These are phyloP conservation scores for Talaromyces thailandensis DNA, from an alignment of 495 filamentous ascomycete species.

Conservation along the genomic window DNA sequence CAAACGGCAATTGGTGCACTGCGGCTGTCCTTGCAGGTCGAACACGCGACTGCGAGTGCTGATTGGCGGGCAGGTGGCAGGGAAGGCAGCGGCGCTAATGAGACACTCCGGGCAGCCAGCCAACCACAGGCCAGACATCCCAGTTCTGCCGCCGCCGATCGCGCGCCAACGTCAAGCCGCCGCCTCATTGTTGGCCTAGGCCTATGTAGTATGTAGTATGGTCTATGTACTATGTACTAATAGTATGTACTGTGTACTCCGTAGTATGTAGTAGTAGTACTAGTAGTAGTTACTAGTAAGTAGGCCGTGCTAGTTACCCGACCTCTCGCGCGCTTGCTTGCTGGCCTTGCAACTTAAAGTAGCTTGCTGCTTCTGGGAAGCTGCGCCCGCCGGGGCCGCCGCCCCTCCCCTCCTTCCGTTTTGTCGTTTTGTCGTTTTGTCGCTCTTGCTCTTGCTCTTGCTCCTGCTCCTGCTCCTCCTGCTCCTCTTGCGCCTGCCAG, in stretches of 20 bases:
- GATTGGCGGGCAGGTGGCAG: background rate
- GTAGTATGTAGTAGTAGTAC: no score
- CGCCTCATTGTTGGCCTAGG: constrained; percentile 1
- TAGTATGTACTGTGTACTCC: no score
- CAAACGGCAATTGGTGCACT: background rate
- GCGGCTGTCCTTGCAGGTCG: background rate
- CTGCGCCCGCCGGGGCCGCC: background rate
- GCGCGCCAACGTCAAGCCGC: constrained; percentile 30
- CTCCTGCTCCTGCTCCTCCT: background rate
- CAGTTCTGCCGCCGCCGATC: constrained; percentile 29
- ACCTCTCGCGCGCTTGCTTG: constrained; percentile 5
- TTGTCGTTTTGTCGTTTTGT: constrained; percentile 6
- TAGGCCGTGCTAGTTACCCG: background rate
- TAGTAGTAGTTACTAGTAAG: no score
- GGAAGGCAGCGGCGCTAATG: background rate
- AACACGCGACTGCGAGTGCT: background rate
- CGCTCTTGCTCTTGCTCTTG: background rate
- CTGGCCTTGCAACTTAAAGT: no score
- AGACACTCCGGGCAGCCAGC: constrained; percentile 4
- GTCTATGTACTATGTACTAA: no score
- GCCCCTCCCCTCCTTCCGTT: constrained; percentile 10
- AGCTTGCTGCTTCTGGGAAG: background rate
- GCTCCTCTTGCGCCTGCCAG: background rate
- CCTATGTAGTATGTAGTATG: no score
- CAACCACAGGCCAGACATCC: constrained; percentile 14